Conservation (phyloP, 331 rosid species). For the Erythrophleum ivorense region DNA sequence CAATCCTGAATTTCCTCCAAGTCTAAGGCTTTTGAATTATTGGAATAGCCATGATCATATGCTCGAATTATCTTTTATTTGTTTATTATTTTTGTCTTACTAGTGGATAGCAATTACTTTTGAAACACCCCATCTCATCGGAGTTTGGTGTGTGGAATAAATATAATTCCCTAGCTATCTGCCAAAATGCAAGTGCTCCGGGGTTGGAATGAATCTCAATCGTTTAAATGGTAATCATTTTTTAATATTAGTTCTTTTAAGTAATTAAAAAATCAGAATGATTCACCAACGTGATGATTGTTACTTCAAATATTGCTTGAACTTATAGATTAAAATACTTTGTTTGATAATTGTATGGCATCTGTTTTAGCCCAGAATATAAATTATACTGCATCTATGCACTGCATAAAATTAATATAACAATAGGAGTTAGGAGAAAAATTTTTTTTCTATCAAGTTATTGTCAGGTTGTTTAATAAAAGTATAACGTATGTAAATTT, state of each 20-base stretch:
- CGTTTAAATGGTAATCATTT: neutral
- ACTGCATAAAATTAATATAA: too few species aligned
- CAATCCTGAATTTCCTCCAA: neutral
- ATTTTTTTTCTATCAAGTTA: too few species aligned
- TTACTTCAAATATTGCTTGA: neutral
- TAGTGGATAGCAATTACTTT: constrained; percentile 2
- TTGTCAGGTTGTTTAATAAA: too few species aligned
- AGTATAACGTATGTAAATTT: too few species aligned
- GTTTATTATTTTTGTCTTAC: neutral
- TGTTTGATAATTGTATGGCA: neutral
- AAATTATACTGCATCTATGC: too few species aligned
- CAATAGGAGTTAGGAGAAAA: too few species aligned
- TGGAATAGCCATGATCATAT: neutral
- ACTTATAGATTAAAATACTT: neutral
- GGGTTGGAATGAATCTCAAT: constrained; percentile 1
- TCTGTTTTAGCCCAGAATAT: too few species aligned
- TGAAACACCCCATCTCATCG: neutral
- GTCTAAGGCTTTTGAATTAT: constrained; percentile 5
- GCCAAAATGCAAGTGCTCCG: neutral
- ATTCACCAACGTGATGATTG: neutral
- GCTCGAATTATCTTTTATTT: neutral
- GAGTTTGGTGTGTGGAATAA: neutral
- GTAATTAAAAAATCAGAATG: neutral
- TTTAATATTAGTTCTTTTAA: neutral
- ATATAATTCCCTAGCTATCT: neutral